Base-by-base conservation (phyloP, 768 basidiomycete species). In the Trichaptum fuscoviolaceum region DNA sequence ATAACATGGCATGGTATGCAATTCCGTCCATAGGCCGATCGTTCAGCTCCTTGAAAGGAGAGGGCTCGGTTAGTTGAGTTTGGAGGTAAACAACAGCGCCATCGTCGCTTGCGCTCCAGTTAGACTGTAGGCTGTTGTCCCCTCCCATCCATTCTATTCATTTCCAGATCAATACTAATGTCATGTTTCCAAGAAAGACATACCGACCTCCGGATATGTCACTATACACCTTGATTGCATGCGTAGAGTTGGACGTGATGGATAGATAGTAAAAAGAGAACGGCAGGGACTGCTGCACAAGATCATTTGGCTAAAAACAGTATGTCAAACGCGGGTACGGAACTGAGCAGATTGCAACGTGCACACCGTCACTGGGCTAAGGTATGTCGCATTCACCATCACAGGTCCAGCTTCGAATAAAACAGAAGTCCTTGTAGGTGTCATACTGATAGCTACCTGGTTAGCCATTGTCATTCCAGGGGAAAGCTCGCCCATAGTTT, bases 121-220 rank as follows among this genome's bases (percentile, higher is more conserved):
- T 85, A 18, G 82, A 86, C 3, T 72, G 73, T 65, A 81, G 73
- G 34, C 77, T 77, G 69, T 82, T 79, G 68, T 84, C 80, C 8
- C 83, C 81, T 34, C 81, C 83, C 27, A 78, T 78, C 83, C 83
- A 85, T 74, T 84, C 83, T 34, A 27, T 15, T 64, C 18, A n/a
- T 27, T 62, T 20, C 24, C 17, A 34, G 15, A 10, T 61, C 65
- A 57, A 52, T 65, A 12, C 30, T 24, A 20, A 90, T 89, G 59
- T 90, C 90, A 81, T 89, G 88, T 20, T 90, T 91, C 66, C n/a
- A n/a, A n/a, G n/a, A n/a, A n/a, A n/a, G n/a, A 87, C 86, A 67
- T 26, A 63, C 66, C 61, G 62, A 72, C 72, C 73, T 58, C 80
- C 85, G 58, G 82, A 85, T 72, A 87, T 85, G 70, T 87, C 86